These are phyloP conservation scores for Funneliformis geosporum DNA, from an alignment of 192 early-diverging fungal species.

Conservation along the genomic window DNA sequence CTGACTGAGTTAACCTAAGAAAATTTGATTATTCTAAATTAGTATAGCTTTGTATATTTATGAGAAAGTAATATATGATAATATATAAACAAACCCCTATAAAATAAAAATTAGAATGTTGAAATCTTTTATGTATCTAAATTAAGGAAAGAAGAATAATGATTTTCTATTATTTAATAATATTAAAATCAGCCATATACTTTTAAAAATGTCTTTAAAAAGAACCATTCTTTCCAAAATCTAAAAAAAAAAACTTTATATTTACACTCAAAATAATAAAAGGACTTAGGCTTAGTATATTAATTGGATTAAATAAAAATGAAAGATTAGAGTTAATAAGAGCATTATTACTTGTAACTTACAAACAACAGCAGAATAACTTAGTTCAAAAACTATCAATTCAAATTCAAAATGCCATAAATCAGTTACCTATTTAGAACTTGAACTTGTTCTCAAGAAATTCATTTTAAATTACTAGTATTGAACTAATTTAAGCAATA, in stretches of 20 bases:
- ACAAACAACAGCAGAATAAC: background rate
- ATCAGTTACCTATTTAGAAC: background rate
- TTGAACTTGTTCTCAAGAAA: slow-evolving; percentile 15
- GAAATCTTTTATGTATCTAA: no score
- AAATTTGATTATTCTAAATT: no score
- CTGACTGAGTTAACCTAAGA: no score
- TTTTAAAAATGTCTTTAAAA: background rate
- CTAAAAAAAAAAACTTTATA: background rate
- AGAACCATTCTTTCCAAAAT: background rate
- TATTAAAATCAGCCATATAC: no score
- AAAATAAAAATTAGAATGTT: no score
- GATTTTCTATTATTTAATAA: no score
- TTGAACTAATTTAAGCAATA: background rate
- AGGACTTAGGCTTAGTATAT: background rate
- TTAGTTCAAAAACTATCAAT: background rate
- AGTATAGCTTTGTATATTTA: no score
- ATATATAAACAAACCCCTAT: no score
- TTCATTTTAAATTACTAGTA: slow-evolving; percentile 17
- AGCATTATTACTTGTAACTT: background rate
- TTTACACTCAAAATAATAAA: background rate
- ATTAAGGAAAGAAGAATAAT: no score
- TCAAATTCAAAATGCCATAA: background rate
- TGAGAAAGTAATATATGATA: no score
- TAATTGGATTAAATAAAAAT: background rate
- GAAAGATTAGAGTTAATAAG: background rate